These are phyloP conservation scores for Micromonas pusilla DNA, from an alignment of 139 green algal species.

Conservation along the genomic window DNA sequence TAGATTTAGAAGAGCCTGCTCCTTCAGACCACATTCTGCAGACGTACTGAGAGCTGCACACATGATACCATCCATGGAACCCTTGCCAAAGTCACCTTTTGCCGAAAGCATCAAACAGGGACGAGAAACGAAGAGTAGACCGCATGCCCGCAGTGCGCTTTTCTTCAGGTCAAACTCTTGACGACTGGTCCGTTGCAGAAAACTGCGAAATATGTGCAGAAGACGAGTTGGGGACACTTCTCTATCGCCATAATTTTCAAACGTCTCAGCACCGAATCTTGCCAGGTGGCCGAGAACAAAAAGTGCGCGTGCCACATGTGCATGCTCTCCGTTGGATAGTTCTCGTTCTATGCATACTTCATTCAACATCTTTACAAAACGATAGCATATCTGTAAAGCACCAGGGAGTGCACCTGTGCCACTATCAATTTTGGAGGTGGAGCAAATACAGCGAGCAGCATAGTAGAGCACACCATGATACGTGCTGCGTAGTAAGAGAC, in stretches of 20 bases:
- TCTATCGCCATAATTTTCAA: not conserved
- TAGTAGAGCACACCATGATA: slow-evolving; percentile 5
- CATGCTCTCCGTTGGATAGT: not conserved
- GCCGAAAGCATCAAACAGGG: not conserved
- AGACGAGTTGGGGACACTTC: not conserved
- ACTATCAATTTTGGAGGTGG: not conserved
- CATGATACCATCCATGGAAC: slow-evolving; percentile 6
- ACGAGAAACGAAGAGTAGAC: slow-evolving; percentile 1
- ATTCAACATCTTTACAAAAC: slow-evolving; percentile 2
- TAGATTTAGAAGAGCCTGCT: slow-evolving; percentile 1
- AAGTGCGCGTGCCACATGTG: not conserved
- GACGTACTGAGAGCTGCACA: not conserved
- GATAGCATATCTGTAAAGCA: not conserved
- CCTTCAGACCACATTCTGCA: not conserved
- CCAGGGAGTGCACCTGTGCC: not conserved
- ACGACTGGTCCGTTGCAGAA: not conserved
- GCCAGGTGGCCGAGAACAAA: slow-evolving; percentile 5
- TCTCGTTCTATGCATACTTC: too few relatives aligned
- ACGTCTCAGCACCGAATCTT: not conserved
- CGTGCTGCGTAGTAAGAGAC: not conserved
- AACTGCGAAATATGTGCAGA: not conserved
- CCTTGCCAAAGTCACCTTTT: slow-evolving; percentile 5
- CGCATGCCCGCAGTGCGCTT: slow-evolving; percentile 1
- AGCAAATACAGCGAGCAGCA: not conserved
- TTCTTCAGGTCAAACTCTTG: not conserved